These are phyloP conservation scores for Colletotrichum incanum DNA, from an alignment of 2,329 filamentous ascomycete genomes.

Conservation along the genomic window DNA sequence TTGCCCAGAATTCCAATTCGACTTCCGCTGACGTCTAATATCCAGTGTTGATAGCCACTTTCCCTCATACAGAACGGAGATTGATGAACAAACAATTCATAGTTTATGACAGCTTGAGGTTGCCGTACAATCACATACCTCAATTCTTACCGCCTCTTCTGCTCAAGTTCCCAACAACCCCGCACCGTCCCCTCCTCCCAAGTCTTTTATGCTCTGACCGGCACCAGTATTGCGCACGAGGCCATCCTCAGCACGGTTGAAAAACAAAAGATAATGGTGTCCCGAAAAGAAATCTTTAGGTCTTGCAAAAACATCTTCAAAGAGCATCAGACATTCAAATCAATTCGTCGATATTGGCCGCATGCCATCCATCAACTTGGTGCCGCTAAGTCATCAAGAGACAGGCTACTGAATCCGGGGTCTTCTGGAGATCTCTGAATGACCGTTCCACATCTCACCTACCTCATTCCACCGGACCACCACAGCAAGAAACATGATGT, in stretches of 20 bases:
- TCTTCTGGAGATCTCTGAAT: background rate
- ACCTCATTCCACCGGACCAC: background rate
- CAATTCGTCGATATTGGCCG: background rate
- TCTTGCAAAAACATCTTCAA: background rate
- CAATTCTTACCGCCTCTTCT: no score
- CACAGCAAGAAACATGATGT: background rate
- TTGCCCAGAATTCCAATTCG: no score
- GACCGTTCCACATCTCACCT: background rate
- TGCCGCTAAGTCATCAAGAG: background rate
- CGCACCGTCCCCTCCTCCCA: no score
- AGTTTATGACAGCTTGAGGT: no score
- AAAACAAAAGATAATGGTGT: background rate
- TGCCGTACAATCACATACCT: no score
- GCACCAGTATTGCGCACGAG: background rate
- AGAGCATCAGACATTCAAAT: background rate
- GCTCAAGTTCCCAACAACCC: no score
- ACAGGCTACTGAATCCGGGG: background rate
- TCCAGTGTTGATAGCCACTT: no score
- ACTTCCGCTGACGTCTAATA: no score
- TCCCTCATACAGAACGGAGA: no score
- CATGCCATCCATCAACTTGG: background rate
- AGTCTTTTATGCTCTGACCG: background rate
- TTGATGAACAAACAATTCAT: no score
- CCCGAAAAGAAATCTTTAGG: background rate
- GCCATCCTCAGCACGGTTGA: background rate